phyloP scores from a whole-genome alignment of 108 stramenopile genomes.

The Nitzschia palea region DNA sequence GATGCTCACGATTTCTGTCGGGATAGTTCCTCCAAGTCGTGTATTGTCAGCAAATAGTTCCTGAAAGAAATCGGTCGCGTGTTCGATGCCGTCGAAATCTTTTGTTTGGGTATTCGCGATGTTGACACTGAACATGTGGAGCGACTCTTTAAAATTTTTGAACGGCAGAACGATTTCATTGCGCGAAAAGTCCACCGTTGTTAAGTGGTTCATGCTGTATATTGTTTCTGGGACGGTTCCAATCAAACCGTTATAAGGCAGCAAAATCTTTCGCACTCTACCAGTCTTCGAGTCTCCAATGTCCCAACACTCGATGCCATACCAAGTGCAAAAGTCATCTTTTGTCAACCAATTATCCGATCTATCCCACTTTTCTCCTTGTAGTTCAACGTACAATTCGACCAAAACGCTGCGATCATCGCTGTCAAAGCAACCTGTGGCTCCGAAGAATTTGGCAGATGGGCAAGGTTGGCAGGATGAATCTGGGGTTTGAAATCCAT shows the following conservation, averaged over 20 bases:
- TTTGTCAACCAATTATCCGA: constrained; percentile 14
- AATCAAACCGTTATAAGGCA: constrained; percentile 27
- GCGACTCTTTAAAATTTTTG: not conserved
- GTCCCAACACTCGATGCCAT: constrained; percentile 46
- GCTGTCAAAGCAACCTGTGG: constrained; percentile 22
- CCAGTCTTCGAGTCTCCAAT: constrained; percentile 14
- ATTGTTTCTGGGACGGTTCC: constrained; percentile 28
- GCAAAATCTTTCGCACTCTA: constrained; percentile 21
- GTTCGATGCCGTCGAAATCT: constrained; percentile 34
- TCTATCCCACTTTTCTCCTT: constrained; percentile 20
- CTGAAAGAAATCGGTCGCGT: constrained; percentile 36
- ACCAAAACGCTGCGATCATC: constrained; percentile 42
- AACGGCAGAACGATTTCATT: constrained; percentile 17
- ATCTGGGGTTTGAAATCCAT: constrained; percentile 44
- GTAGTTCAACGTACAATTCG: constrained; percentile 14
- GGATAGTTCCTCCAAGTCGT: constrained; percentile 20
- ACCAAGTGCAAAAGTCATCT: constrained; percentile 28
- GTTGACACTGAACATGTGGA: constrained; percentile 20
- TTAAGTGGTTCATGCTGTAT: constrained; percentile 15
- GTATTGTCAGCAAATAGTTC: constrained; percentile 24
- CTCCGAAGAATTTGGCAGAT: constrained; percentile 26
- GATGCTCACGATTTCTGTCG: constrained; percentile 16
- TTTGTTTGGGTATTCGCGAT: constrained; percentile 18
- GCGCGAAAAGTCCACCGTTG: constrained; percentile 8
- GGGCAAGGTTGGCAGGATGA: constrained; percentile 18